A percentile compares a stretch with the other conserved stretches of the same genome.
Conservation (phyloP, 139 green algal species). For the Tetraselmis striata region DNA sequence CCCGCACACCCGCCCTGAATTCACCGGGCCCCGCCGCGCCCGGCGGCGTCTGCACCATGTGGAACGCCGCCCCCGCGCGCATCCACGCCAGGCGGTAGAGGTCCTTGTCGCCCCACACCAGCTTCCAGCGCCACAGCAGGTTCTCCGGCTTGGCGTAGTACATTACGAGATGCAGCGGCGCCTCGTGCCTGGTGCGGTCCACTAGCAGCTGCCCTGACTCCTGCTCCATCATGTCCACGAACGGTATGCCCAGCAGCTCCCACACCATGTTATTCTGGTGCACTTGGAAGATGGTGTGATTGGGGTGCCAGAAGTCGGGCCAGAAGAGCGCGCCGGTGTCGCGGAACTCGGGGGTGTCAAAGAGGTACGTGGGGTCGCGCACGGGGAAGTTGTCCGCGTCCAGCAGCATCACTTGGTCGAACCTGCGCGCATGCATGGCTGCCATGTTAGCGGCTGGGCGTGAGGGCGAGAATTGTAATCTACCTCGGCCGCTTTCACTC, state of each 20-base stretch:
- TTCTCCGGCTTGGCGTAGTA: not conserved
- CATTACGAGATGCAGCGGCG: not conserved
- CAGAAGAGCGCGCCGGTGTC: constrained; percentile 48
- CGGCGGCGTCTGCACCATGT: not conserved
- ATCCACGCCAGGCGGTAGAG: not conserved
- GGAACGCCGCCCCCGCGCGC: not conserved
- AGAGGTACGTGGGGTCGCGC: constrained; percentile 35
- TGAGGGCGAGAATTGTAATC: too few species aligned
- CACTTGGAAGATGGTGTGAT: not conserved
- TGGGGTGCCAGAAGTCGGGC: constrained; percentile 50
- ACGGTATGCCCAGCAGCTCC: not conserved
- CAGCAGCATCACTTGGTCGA: constrained; percentile 48
- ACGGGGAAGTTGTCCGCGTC: constrained; percentile 55
- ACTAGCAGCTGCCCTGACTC: constrained; percentile 11
- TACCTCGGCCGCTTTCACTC: too few species aligned
- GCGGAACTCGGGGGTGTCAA: constrained; percentile 29
- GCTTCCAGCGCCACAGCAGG: not conserved
- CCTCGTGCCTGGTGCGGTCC: not conserved
- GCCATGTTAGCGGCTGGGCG: too few species aligned
- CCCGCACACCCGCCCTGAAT: not conserved
- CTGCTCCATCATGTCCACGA: not conserved
- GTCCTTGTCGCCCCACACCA: not conserved
- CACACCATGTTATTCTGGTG: not conserved
- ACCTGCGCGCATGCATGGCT: constrained; percentile 2
- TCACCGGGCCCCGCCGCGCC: too few species aligned